Conservation (phyloP, 345 rosid species). For the Boechera divaricarpa region DNA sequence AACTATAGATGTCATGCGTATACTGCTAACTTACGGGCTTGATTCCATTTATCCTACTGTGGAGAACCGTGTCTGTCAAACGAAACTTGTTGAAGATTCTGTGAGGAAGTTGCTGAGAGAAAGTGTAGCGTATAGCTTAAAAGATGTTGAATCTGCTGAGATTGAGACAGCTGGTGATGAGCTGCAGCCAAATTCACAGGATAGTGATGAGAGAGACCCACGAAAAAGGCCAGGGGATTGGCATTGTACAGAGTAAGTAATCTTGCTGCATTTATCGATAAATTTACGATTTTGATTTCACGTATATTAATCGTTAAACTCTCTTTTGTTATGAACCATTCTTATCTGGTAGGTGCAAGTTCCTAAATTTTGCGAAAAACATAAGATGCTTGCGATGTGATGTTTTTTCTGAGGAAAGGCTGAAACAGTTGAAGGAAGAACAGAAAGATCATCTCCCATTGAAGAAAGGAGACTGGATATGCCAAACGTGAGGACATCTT, state of each 20-base stretch:
- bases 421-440: constrained; percentile 63
- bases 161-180: constrained; percentile 14
- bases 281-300: neutral
- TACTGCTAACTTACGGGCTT: constrained; percentile 72
- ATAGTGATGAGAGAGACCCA: constrained; percentile 40
- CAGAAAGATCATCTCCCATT: constrained; percentile 73
- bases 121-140: constrained; percentile 54
- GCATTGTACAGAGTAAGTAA: constrained; percentile 74
- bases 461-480: constrained; percentile 97
- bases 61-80: constrained; percentile 68
- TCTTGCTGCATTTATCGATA: neutral
- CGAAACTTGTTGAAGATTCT: constrained; percentile 67
- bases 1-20: constrained; percentile 86
- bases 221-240: constrained; percentile 79
- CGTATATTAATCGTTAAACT: neutral
- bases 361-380: constrained; percentile 83
- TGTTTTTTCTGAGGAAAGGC: constrained; percentile 62
- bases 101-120: constrained; percentile 70
- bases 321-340: neutral
- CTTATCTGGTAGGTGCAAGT: constrained; percentile 66
- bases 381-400: constrained; percentile 75
- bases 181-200: constrained; percentile 36
- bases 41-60: constrained; percentile 54
- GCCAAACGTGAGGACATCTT: constrained; percentile 59
- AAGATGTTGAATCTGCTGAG: constrained; percentile 45